Conservation (phyloP, 2,329 filamentous ascomycete species). For the Sclerotinia spermophila region DNA sequence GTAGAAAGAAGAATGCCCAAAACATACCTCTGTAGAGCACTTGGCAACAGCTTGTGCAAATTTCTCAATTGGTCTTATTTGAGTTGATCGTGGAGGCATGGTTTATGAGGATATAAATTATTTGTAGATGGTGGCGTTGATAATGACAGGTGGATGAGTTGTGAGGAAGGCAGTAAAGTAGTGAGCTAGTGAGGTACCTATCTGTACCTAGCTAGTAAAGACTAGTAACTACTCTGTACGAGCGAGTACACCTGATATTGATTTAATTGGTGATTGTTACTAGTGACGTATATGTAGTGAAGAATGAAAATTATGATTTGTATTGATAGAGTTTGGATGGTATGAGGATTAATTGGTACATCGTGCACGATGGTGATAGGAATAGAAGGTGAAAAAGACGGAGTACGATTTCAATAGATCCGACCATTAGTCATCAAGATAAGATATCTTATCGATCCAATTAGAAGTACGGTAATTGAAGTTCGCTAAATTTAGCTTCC, state of each 20-base stretch:
- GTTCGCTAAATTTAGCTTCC: background rate
- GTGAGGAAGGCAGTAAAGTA: background rate
- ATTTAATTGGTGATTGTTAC: background rate
- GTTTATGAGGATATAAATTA: background rate
- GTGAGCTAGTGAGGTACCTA: background rate
- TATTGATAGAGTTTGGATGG: background rate
- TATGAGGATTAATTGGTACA: background rate
- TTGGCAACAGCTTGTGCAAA: constrained; percentile 62
- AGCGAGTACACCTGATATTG: background rate
- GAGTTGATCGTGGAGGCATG: constrained; percentile 32
- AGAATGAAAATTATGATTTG: background rate
- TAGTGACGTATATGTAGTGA: background rate
- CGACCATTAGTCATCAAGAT: background rate
- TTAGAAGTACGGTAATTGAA: too few relatives aligned
- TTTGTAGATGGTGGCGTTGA: background rate
- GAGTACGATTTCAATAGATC: background rate
- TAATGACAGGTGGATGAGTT: background rate
- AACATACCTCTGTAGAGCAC: constrained; percentile 60
- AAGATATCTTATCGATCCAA: background rate
- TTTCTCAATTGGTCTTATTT: constrained; percentile 63
- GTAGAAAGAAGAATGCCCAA: background rate
- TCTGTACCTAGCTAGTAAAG: background rate
- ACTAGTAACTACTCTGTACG: too few relatives aligned
- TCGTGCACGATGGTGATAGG: background rate
- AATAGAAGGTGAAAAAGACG: background rate